Conservation (phyloP, 441 rosid genomes). For the Lepidium campestre region DNA sequence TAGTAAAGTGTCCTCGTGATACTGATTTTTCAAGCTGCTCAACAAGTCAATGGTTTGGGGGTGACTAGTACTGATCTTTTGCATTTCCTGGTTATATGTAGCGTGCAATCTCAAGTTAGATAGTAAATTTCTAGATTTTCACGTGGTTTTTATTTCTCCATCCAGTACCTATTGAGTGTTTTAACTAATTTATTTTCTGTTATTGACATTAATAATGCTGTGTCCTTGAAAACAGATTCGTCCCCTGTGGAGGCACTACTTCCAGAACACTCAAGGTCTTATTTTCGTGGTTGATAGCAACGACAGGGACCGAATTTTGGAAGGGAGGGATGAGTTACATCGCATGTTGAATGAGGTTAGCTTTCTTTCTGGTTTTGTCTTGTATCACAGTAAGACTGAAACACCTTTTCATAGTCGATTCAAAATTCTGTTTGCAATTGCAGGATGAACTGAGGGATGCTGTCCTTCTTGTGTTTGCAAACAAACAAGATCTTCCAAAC, state of each 20-base stretch:
- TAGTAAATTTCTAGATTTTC: background rate
- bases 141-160: background rate
- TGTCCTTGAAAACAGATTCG: constrained; percentile 26
- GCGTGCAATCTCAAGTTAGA: background rate
- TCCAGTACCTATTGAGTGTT: background rate
- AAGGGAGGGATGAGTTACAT: constrained; percentile 35
- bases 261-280: constrained; percentile 41
- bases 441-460: constrained; percentile 81
- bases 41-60: background rate
- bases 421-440: background rate
- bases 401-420: background rate
- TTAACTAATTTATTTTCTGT: background rate
- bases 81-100: background rate
- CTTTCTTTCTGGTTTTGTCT: background rate
- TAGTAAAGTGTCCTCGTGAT: background rate
- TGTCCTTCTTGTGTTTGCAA: constrained; percentile 76
- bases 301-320: constrained; percentile 39
- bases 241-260: constrained; percentile 41
- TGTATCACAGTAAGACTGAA: background rate
- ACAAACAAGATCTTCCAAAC: constrained; percentile 84
- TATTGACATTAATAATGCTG: background rate
- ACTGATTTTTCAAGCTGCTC: background rate
- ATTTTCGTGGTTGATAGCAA: constrained; percentile 40
- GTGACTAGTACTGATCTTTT: background rate
- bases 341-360: constrained; percentile 37